Evolutionary conservation across 441 rosid species (phyloP).

Genomic region (Kokia cookei): DNA sequence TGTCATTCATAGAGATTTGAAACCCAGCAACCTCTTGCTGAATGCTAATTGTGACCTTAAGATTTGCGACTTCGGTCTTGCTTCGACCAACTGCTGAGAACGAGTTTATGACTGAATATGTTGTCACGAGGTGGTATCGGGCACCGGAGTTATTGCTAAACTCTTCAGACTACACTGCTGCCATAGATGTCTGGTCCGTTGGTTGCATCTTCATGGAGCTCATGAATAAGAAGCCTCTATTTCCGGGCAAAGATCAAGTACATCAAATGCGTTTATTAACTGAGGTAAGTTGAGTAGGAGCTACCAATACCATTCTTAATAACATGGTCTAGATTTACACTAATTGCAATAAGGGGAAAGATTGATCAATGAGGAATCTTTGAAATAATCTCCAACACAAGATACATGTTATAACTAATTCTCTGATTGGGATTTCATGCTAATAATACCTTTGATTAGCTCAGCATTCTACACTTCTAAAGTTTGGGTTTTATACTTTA

Average conservation of each 20-base stretch:
- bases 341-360: not conserved
- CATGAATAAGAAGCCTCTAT: constrained; percentile 74
- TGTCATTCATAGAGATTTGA: constrained; percentile 87
- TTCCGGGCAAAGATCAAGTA: constrained; percentile 79
- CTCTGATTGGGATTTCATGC: not conserved
- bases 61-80: constrained; percentile 94
- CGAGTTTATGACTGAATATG: constrained; percentile 90
- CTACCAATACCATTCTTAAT: not conserved
- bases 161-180: constrained; percentile 74
- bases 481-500: not conserved
- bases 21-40: constrained; percentile 84
- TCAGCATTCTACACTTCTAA: not conserved
- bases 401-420: not conserved
- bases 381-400: not conserved
- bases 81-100: constrained; percentile 59
- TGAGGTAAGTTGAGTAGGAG: constrained; percentile 33
- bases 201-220: constrained; percentile 92
- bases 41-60: constrained; percentile 92
- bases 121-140: constrained; percentile 95
- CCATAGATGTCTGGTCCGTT: constrained; percentile 93
- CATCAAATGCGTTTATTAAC: constrained; percentile 80
- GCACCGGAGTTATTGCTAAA: constrained; percentile 81
- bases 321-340: not conserved
- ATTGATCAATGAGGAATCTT: not conserved
- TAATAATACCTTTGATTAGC: not conserved